These are phyloP conservation scores for Perkinsus chesapeaki DNA, from an alignment of 169 alveolate species.

Conservation along the genomic window DNA sequence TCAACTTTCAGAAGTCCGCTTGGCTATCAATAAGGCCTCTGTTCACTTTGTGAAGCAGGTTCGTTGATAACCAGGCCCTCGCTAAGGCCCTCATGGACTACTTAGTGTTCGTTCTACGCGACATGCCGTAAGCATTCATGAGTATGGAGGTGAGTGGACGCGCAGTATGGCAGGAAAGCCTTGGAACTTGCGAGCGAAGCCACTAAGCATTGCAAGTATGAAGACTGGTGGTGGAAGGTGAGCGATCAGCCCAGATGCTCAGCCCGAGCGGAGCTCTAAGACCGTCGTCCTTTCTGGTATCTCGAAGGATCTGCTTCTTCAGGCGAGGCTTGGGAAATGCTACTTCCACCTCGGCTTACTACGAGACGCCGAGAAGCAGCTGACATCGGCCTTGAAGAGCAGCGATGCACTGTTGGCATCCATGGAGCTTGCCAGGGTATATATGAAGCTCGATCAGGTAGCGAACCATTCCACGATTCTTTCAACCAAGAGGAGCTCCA, in stretches of 20 bases:
- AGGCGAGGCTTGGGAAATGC: slow-evolving; percentile 68
- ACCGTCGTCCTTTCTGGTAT: slow-evolving; percentile 17
- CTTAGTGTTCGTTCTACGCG: neutral
- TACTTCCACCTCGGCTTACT: slow-evolving; percentile 66
- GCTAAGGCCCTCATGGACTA: neutral
- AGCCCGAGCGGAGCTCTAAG: neutral
- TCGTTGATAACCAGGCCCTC: neutral
- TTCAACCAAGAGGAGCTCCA: too few species aligned
- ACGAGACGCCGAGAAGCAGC: slow-evolving; percentile 69
- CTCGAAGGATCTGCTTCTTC: slow-evolving; percentile 66
- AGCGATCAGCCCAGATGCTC: neutral
- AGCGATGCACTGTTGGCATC: slow-evolving; percentile 48
- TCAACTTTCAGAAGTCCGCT: neutral
- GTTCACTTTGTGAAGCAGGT: neutral
- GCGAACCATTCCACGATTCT: too few species aligned
- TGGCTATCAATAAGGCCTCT: too few species aligned
- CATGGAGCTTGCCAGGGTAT: slow-evolving; percentile 58
- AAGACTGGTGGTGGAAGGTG: slow-evolving; percentile 81
- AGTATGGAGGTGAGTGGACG: neutral
- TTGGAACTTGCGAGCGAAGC: slow-evolving; percentile 71
- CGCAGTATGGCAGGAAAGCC: slow-evolving; percentile 42
- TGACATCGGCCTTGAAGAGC: slow-evolving; percentile 47
- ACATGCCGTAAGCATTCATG: neutral
- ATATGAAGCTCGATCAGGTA: slow-evolving; percentile 62
- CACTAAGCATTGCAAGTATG: slow-evolving; percentile 41